Percentiles rank a stretch among this genome's conserved stretches.
Conservation (phyloP, 495 filamentous ascomycete genomes). For the Penicillium macrosclerotiorum region DNA sequence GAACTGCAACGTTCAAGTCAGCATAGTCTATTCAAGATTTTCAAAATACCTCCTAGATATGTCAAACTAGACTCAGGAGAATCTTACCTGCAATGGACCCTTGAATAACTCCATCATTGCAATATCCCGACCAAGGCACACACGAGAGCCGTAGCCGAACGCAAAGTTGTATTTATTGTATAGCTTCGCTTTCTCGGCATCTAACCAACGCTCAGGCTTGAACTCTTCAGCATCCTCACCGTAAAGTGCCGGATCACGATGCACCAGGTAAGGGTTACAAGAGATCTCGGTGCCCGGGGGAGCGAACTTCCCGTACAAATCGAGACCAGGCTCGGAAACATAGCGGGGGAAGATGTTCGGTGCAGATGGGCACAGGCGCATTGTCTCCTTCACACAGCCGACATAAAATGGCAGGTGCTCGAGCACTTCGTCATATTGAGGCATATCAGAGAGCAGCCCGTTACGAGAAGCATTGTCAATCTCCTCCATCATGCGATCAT, state of each 20-base stretch:
- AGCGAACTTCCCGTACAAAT: slow-evolving; percentile 50
- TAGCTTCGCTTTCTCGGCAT: slow-evolving; percentile 38
- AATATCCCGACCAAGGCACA: slow-evolving; percentile 54
- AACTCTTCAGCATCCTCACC: slow-evolving; percentile 44
- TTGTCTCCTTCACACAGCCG: slow-evolving; percentile 50
- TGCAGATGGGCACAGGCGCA: slow-evolving; percentile 53
- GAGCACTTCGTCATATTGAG: slow-evolving; percentile 43
- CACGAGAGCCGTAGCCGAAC: slow-evolving; percentile 54
- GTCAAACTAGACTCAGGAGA: no score
- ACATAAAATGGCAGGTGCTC: slow-evolving; percentile 47
- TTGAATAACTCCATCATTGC: slow-evolving; percentile 59
- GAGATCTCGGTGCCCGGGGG: slow-evolving; percentile 60
- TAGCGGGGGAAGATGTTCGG: slow-evolving; percentile 47
- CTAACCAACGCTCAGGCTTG: slow-evolving; percentile 42
- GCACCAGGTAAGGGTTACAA: slow-evolving; percentile 52
- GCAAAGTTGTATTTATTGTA: slow-evolving; percentile 52
- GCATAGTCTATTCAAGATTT: not conserved
- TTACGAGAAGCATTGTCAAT: slow-evolving; percentile 49
- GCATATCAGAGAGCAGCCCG: slow-evolving; percentile 33
- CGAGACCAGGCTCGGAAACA: slow-evolving; percentile 50
- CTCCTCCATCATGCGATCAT: slow-evolving; percentile 55
- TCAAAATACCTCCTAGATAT: no score
- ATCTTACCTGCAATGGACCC: slow-evolving; percentile 45
- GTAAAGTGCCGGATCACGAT: slow-evolving; percentile 50
- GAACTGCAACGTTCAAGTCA: slow-evolving; percentile 20